Conservation (phyloP, 441 rosid genomes). For the Croton setiger region DNA sequence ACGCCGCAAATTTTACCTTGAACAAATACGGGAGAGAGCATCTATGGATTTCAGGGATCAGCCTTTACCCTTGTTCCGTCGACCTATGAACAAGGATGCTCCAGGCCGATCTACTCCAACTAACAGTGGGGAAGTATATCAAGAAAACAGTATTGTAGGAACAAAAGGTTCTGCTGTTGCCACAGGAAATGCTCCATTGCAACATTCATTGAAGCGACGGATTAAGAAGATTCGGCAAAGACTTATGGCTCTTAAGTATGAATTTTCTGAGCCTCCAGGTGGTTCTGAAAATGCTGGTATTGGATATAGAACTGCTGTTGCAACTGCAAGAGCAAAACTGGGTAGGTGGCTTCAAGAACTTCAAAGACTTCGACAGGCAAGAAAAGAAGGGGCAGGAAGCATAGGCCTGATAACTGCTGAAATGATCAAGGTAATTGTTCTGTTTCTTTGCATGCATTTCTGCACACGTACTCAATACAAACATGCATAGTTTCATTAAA, state of each 20-base stretch:
- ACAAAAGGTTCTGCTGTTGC: slow-evolving; percentile 33
- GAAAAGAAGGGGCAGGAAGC: slow-evolving; percentile 80
- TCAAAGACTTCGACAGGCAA: slow-evolving; percentile 75
- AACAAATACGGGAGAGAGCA: slow-evolving; percentile 82
- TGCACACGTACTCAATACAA: background rate
- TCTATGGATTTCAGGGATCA: slow-evolving; percentile 87
- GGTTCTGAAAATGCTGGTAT: slow-evolving; percentile 56
- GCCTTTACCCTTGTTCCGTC: slow-evolving; percentile 65
- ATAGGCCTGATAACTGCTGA: slow-evolving; percentile 67
- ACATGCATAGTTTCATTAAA: slow-evolving; percentile 5
- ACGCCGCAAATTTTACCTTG: slow-evolving; percentile 72
- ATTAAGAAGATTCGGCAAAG: slow-evolving; percentile 71
- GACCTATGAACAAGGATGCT: slow-evolving; percentile 53
- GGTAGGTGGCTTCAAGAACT: slow-evolving; percentile 92
- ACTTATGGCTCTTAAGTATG: slow-evolving; percentile 79
- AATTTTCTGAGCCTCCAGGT: slow-evolving; percentile 46
- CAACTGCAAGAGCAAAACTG: slow-evolving; percentile 71
- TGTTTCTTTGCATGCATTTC: slow-evolving; percentile 5
- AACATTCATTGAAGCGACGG: slow-evolving; percentile 57
- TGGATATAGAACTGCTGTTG: slow-evolving; percentile 67
- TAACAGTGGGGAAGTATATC: slow-evolving; percentile 44
- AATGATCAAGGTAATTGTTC: slow-evolving; percentile 61
- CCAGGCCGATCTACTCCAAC: slow-evolving; percentile 53
- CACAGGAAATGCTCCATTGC: slow-evolving; percentile 42
- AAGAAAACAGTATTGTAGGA: slow-evolving; percentile 35